These are phyloP conservation scores for Biscutella laevigata DNA, from an alignment of 441 rosid genomes.

Conservation along the genomic window DNA sequence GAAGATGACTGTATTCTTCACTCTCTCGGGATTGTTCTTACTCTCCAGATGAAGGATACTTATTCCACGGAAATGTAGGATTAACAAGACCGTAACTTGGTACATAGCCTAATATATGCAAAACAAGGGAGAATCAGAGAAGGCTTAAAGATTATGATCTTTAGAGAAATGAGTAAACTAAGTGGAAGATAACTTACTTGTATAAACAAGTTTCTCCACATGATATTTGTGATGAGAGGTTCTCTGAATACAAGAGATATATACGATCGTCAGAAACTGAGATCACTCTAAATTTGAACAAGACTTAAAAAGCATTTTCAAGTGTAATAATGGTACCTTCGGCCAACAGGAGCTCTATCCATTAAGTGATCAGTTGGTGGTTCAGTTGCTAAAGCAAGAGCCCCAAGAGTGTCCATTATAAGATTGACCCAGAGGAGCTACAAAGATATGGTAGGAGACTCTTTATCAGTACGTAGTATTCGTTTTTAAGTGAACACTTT, in stretches of 20 bases:
- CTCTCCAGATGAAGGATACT: conserved; percentile 42
- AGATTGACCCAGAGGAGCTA: conserved; percentile 96
- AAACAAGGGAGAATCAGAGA: not conserved
- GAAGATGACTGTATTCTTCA: conserved; percentile 85
- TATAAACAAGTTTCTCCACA: conserved; percentile 89
- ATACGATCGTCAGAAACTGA: not conserved
- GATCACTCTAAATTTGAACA: not conserved
- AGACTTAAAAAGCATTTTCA: not conserved
- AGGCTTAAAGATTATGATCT: conserved; percentile 7
- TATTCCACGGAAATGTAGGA: conserved; percentile 64
- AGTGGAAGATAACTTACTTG: conserved; percentile 57
- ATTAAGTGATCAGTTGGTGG: conserved; percentile 94
- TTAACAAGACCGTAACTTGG: conserved; percentile 74
- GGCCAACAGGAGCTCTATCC: conserved; percentile 82
- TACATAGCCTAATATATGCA: conserved; percentile 52
- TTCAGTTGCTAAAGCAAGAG: conserved; percentile 93
- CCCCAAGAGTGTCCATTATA: conserved; percentile 96
- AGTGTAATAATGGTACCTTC: conserved; percentile 48
- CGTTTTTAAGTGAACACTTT: not conserved
- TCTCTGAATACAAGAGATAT: conserved; percentile 43
- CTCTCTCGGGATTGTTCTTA: conserved; percentile 40
- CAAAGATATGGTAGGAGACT: conserved; percentile 15
- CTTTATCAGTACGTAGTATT: conserved; percentile 4
- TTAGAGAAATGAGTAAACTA: not conserved
- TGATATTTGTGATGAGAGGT: conserved; percentile 89